Evolutionary conservation across 2,329 filamentous ascomycete genomes (phyloP), one percentile per base, ranked within the genome.

Genomic region (Pseudopyrenochaeta lycopersici): DNA sequence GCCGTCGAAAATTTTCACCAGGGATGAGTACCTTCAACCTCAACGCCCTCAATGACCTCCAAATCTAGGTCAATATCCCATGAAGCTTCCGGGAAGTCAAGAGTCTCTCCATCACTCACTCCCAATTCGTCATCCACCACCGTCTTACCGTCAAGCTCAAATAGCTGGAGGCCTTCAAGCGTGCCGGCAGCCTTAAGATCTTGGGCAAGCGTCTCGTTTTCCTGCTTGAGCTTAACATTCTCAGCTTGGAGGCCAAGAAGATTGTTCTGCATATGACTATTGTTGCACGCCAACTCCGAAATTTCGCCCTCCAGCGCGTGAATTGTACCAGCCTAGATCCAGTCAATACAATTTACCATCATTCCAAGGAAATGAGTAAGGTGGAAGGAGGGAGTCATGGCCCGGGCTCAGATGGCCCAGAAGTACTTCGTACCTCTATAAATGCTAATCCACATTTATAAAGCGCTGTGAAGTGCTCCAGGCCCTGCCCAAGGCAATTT

Each of bases 241-340:
- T 44, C 17, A 6, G 20, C 32, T 12, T 35, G 20, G 7, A 43
- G 12, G 14, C 21, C 38, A 10, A 33, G 3, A 17, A 17, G 14
- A 17, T 15, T 17, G 33, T 27, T 4, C 23, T 27, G 23, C 23
- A 27, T 27, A 27, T 15, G 31, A 12, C n/a, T 11, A 15, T 12
- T 33, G 5, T 15, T 4, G 31, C 12, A 4, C 4, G 31, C 5
- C 11, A 14, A 14, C 5, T 7, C 33, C 10, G 33, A 7, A 27
- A 43, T 35, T 7, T 35, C 23, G n/a, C 18, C 21, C 35, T 33
- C 29, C 38, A 49, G 27, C n/a, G 46, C 39, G 21, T 38, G 48
- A 15, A 50, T 39, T 14, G 31, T 45, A 20, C 40, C 29, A 7
- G 45, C 45, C 23, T 32, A 31, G 15, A 27, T 27, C n/a, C 4